These are phyloP conservation scores for Chytriomyces hyalinus DNA, from an alignment of 192 early-diverging fungal species.

Conservation along the genomic window DNA sequence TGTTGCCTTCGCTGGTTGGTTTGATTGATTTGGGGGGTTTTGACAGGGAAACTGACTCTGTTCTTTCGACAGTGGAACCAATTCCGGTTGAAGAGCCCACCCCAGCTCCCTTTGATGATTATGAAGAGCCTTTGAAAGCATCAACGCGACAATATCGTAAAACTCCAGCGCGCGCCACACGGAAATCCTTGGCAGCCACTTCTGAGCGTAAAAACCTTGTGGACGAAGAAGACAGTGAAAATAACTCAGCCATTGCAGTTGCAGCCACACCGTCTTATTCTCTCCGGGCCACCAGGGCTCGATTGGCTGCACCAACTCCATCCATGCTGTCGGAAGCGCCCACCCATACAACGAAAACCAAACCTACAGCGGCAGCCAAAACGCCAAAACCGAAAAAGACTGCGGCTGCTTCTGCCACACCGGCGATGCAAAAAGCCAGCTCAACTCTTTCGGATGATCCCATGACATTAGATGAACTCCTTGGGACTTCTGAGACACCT, in stretches of 20 bases:
- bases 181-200: background rate
- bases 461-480: slow-evolving; percentile 1
- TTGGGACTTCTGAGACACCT: background rate
- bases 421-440: background rate
- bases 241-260: too few relatives aligned
- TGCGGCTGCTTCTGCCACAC: background rate
- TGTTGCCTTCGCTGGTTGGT: too few relatives aligned
- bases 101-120: background rate
- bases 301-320: too few relatives aligned
- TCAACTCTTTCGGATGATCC: background rate
- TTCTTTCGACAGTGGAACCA: background rate
- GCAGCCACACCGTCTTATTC: too few relatives aligned
- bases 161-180: background rate
- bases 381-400: background rate
- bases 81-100: background rate
- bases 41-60: too few relatives aligned
- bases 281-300: too few relatives aligned
- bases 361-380: background rate
- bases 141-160: background rate
- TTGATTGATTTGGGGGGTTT: too few relatives aligned
- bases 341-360: too few relatives aligned
- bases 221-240: slow-evolving; percentile 1
- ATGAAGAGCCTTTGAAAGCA: background rate
- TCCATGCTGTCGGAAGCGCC: too few relatives aligned
- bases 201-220: too few relatives aligned